Percentiles rank a stretch among this genome's conserved stretches.
Conservation (phyloP, 768 basidiomycete genomes). For the Suillus tomentosus region DNA sequence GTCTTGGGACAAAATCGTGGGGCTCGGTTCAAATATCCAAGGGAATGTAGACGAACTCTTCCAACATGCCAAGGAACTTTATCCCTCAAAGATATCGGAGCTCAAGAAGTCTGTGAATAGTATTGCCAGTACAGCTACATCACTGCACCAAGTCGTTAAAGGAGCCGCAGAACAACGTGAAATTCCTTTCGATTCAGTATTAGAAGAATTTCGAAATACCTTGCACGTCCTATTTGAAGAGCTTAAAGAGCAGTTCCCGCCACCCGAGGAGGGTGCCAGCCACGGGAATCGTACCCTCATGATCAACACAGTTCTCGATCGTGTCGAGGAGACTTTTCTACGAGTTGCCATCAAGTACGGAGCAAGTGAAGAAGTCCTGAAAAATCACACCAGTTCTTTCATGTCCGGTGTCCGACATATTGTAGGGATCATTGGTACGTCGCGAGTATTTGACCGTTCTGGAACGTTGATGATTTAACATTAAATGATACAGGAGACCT, state of each 20-base stretch:
- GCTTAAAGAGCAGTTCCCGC: slow-evolving; percentile 27
- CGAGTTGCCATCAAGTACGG: slow-evolving; percentile 22
- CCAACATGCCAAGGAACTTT: neutral
- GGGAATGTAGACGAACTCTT: neutral
- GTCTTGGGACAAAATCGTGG: too few relatives aligned
- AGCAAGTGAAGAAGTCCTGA: slow-evolving; percentile 26
- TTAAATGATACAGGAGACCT: slow-evolving; percentile 33
- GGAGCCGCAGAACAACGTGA: neutral
- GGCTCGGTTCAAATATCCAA: neutral
- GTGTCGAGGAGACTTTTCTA: slow-evolving; percentile 30
- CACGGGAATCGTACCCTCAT: slow-evolving; percentile 29
- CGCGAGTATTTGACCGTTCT: neutral
- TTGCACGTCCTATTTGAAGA: slow-evolving; percentile 25
- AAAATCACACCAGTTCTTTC: slow-evolving; percentile 26
- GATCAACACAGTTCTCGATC: slow-evolving; percentile 25
- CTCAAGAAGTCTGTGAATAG: neutral
- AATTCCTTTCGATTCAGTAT: slow-evolving; percentile 19
- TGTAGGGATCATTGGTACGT: slow-evolving; percentile 28
- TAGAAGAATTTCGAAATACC: slow-evolving; percentile 20
- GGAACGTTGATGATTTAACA: neutral
- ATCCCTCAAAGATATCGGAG: neutral
- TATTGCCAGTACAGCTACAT: neutral
- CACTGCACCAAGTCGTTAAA: neutral
- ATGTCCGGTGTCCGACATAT: slow-evolving; percentile 25
- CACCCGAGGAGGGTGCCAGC: slow-evolving; percentile 32